Base-by-base conservation (phyloP, 257 asterid species). In the Solanum dulcamara region DNA sequence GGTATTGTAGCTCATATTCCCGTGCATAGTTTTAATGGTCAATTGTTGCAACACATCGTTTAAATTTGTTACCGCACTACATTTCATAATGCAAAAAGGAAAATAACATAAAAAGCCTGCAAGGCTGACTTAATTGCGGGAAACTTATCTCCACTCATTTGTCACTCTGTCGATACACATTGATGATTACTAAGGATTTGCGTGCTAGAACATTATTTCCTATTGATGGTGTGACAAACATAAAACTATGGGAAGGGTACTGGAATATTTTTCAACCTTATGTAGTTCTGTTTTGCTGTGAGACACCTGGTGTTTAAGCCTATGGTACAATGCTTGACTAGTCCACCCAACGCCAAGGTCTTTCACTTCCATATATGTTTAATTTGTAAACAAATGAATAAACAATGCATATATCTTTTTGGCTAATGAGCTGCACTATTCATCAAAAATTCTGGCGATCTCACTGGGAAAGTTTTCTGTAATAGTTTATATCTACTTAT, bases 1-100 rank as follows among this genome's bases (percentile, higher is more conserved):
- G 95, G 98, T 92, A 60, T 79, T 26, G 13, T 2, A 46, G 28
- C 64, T 48, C 64, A 17, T 48, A 30, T 48, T 79, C 1, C 28
- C 17, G 1, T 48, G 42, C 64, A 79, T 9, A 17, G 14, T 26
- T 79, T 48, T 79, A 46, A 46, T 28, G 62, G 60, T 46, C 83
- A 77, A 74, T 28, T 77, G 26, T 77, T 46, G 62, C 24, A 46
- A 15, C 37, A 75, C 82, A 14, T 42, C 6, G 7, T 75, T 75
- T 42, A 26, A 48, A 44, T 24, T 75, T 44, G 38, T 24, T 42
- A 14, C 59, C 55, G 14, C 81, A 75, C 59, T 42, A 44, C 4
- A 75, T 44, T 75, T 15, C 81, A 44, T 75, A 44, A 14, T 44
- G 59, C 81, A 13, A 42, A 24, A 18, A 13, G 24, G 81, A 75